Base-by-base conservation (phyloP, 768 basidiomycete species). In the Mycena chlorophos region DNA sequence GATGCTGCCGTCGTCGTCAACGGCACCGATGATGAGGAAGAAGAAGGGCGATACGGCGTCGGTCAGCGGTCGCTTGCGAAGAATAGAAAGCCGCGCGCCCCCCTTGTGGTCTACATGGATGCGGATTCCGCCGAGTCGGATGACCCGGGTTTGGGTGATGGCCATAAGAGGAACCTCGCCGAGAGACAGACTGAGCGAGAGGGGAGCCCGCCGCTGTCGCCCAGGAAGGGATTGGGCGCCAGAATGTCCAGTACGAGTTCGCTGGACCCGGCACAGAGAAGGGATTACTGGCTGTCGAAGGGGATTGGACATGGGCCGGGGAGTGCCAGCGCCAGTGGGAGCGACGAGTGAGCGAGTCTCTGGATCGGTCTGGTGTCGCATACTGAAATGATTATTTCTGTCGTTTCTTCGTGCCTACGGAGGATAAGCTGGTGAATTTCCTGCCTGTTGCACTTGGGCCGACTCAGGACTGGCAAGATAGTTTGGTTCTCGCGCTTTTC, bases 11-110 rank as follows among this genome's bases (percentile, higher is more conserved):
- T 63, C 43, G 23, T 23, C 42, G 13, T 61, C 48, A 23, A 39
- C 30, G 39, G 28, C 13, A 60, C 57, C 19, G 66, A 65, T 3
- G 67, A 57, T 22, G 68, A 73, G 38, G 69, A 74, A 14, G 79
- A 82, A n/a, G 86, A 84, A 54, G 86, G 87, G 39, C 78, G 82
- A 50, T 86, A 86, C 66, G 71, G 71, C 52, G 83, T 85, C 54
- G 74, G 74, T 46, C 72, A 73, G 54, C 77, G 76, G 52, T 78
- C 77, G 10, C 72, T 78, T 13, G 74, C 69, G 64, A 82, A 84
- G 64, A 76, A 78, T 39, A 71, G n/a, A 73, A 60, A 38, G 55
- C 61, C 49, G 71, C 72, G 52, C 8, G 20, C 5, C 12, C 74
- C 76, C 58, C 20, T 40, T 37, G 56, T 61, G 13, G 53, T 54